Percentiles rank a stretch among this genome's conserved stretches.
These are phyloP conservation scores for Fusarium kyushuense DNA, from an alignment of 2,329 filamentous ascomycete genomes.

Conservation along the genomic window DNA sequence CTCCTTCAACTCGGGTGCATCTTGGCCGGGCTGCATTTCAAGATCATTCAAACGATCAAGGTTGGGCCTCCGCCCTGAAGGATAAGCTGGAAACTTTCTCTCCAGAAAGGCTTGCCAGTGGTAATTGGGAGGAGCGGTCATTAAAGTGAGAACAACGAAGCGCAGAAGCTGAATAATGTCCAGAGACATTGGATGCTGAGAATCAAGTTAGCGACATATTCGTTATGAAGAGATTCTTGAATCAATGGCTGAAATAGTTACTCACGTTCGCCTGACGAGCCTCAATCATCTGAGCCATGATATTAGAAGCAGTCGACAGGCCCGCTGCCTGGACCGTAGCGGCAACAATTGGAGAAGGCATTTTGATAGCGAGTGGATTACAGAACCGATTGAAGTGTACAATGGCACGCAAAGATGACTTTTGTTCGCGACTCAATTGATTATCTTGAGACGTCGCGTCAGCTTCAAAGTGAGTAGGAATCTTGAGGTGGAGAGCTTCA, in stretches of 20 bases:
- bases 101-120: conserved; percentile 69
- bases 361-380: conserved; percentile 40
- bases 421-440: background rate
- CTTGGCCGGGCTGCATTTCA: conserved; percentile 49
- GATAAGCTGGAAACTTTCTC: conserved; percentile 63
- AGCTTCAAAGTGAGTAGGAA: conserved; percentile 16
- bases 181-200: conserved; percentile 56
- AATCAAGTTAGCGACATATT: background rate
- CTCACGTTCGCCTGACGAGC: conserved; percentile 60
- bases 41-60: conserved; percentile 41
- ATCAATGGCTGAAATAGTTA: background rate
- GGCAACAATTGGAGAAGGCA: conserved; percentile 63
- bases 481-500: conserved; percentile 27
- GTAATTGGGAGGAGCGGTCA: conserved; percentile 68
- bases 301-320: conserved; percentile 65
- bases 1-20: conserved; percentile 41
- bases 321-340: conserved; percentile 66
- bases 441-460: conserved; percentile 5
- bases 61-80: conserved; percentile 5
- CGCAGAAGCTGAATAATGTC: conserved; percentile 63
- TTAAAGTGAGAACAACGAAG: conserved; percentile 65
- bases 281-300: conserved; percentile 66
- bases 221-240: background rate
- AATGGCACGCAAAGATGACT: background rate
- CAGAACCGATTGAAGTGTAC: background rate